Conservation (phyloP, 129 eudicot species). For the Artemisia argyi region DNA sequence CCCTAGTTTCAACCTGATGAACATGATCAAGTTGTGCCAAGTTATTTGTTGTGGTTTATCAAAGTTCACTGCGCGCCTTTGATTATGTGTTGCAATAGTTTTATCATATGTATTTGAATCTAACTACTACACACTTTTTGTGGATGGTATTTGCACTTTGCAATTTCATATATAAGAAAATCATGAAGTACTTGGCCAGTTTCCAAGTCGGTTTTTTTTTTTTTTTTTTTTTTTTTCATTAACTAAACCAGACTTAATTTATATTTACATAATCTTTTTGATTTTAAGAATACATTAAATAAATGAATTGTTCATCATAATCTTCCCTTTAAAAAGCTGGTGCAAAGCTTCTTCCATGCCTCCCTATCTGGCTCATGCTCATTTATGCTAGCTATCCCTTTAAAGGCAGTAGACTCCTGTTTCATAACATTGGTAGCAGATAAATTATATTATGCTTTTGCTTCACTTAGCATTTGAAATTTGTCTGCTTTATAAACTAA, state of each 20-base stretch:
- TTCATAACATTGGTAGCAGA: not conserved
- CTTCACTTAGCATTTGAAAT: not conserved
- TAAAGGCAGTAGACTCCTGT: conserved; percentile 17
- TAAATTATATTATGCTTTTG: not conserved
- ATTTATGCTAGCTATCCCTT: conserved; percentile 43
- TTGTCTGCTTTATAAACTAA: not conserved
- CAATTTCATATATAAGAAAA: too few species aligned
- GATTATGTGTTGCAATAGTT: too few species aligned
- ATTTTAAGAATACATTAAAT: conserved; percentile 21
- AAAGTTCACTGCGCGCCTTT: too few species aligned
- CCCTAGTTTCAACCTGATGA: too few species aligned
- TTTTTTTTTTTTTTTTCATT: too few species aligned
- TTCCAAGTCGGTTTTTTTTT: too few species aligned
- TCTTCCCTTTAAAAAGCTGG: conserved; percentile 80
- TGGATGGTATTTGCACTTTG: too few species aligned
- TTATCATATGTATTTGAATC: too few species aligned
- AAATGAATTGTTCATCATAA: conserved; percentile 34
- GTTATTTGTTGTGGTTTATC: too few species aligned
- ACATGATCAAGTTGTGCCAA: too few species aligned
- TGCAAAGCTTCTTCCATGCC: conserved; percentile 79
- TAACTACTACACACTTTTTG: too few species aligned
- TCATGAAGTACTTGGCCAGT: too few species aligned
- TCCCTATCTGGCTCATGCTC: conserved; percentile 75
- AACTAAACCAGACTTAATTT: not conserved
- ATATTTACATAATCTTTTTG: conserved; percentile 23